phyloP scores from a whole-genome alignment of 2,329 filamentous ascomycete species.

The Monosporascus sp. region DNA sequence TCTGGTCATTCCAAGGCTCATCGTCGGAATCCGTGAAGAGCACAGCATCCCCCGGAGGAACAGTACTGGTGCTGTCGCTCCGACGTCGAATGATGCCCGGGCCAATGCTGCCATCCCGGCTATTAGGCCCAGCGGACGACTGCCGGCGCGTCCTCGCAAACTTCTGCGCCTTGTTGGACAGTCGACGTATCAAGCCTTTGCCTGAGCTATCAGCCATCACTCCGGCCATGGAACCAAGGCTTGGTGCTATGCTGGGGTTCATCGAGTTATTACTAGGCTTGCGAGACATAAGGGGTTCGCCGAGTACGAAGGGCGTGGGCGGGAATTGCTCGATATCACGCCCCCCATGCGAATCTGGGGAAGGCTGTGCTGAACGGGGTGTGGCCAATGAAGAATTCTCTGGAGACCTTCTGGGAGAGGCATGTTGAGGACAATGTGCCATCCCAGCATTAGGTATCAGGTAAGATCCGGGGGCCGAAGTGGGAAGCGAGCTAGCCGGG shows the following conservation, averaged over 20 bases:
- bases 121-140: constrained; percentile 70
- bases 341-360: constrained; percentile 57
- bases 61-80: constrained; percentile 81
- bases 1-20: constrained; percentile 47
- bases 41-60: constrained; percentile 43
- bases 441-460: constrained; percentile 52
- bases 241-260: constrained; percentile 51
- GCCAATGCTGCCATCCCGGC: constrained; percentile 81
- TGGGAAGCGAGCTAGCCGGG: constrained; percentile 30
- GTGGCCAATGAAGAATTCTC: constrained; percentile 48
- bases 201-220: constrained; percentile 32
- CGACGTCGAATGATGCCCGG: constrained; percentile 81
- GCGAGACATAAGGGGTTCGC: constrained; percentile 62
- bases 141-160: constrained; percentile 63
- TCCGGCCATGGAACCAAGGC: constrained; percentile 52
- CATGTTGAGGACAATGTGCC: constrained; percentile 49
- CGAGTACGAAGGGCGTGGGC: constrained; percentile 60
- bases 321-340: constrained; percentile 48
- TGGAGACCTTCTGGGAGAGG: constrained; percentile 54
- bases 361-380: constrained; percentile 60
- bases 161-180: constrained; percentile 77
- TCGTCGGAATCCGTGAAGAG: constrained; percentile 51
- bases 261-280: constrained; percentile 59
- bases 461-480: constrained; percentile 40
- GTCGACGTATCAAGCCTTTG: constrained; percentile 67